Evolutionary conservation across 2,329 filamentous ascomycete species (phyloP).

Genomic region (Colletotrichum salicis): DNA sequence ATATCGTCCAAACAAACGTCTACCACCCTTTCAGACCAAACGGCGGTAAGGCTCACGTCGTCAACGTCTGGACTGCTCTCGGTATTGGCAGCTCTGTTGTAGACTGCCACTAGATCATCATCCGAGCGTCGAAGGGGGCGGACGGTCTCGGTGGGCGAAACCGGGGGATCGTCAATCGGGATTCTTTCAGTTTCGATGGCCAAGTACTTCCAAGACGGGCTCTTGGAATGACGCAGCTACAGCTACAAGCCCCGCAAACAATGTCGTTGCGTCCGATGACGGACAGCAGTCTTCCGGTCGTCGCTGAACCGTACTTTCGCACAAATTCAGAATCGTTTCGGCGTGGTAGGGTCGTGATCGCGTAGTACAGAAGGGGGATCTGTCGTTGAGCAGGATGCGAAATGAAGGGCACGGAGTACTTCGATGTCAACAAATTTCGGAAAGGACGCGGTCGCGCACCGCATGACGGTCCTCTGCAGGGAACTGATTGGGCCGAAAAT

Average conservation of each 20-base stretch:
- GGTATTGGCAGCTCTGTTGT: conserved; percentile 10
- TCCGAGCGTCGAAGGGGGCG: not conserved
- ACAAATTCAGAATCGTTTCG: conserved; percentile 23
- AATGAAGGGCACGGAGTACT: conserved; percentile 27
- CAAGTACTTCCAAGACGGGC: conserved; percentile 10
- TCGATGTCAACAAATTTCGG: conserved; percentile 36
- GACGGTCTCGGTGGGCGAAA: conserved; percentile 14
- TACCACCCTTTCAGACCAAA: not conserved
- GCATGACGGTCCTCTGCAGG: conserved; percentile 34
- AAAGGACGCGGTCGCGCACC: conserved; percentile 36
- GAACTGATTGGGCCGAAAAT: conserved; percentile 35
- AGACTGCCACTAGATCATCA: conserved; percentile 7
- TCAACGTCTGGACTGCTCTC: not conserved
- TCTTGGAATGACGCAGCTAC: conserved; percentile 29
- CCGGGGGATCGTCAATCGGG: conserved; percentile 21
- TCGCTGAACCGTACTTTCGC: conserved; percentile 1
- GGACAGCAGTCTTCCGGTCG: not conserved
- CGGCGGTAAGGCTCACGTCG: conserved; percentile 2
- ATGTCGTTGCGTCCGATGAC: conserved; percentile 1
- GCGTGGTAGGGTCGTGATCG: conserved; percentile 27
- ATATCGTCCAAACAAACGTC: not conserved
- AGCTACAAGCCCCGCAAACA: conserved; percentile 28
- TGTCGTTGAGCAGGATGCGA: conserved; percentile 31
- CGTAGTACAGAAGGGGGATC: conserved; percentile 32
- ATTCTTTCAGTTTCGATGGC: conserved; percentile 26